Conservation (phyloP, 306 rosid genomes). For the Amphicarpaea edgeworthii region DNA sequence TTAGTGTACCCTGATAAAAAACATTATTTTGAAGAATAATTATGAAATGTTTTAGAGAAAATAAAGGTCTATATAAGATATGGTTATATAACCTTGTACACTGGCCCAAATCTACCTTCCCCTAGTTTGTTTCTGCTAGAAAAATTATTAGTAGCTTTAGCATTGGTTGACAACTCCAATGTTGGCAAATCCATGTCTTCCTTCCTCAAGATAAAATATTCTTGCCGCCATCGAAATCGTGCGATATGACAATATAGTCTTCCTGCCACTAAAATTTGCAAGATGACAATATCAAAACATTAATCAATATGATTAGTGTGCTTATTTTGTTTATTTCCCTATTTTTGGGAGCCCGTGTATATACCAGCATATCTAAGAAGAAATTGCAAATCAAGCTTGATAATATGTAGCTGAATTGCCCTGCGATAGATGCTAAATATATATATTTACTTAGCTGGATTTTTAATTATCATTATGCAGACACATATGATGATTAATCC, state of each 20-base stretch:
- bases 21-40: background rate
- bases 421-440: too few relatives aligned
- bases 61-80: background rate
- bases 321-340: background rate
- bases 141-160: background rate
- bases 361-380: background rate
- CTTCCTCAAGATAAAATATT: slow-evolving; percentile 47
- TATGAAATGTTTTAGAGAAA: background rate
- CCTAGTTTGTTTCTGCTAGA: background rate
- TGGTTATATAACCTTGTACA: background rate
- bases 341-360: background rate
- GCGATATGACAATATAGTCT: slow-evolving; percentile 1
- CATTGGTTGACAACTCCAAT: background rate
- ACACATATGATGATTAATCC: too few relatives aligned
- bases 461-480: too few relatives aligned
- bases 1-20: background rate
- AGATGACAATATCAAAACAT: background rate
- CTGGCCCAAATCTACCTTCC: slow-evolving; percentile 25
- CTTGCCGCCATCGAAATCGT: background rate
- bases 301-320: slow-evolving; percentile 3
- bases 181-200: slow-evolving; percentile 4
- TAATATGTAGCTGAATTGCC: background rate
- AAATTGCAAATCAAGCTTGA: background rate
- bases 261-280: slow-evolving; percentile 25
- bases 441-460: too few relatives aligned